These are phyloP conservation scores for Juglanconis sp. DNA, from an alignment of 2,329 filamentous ascomycete genomes.

Conservation along the genomic window DNA sequence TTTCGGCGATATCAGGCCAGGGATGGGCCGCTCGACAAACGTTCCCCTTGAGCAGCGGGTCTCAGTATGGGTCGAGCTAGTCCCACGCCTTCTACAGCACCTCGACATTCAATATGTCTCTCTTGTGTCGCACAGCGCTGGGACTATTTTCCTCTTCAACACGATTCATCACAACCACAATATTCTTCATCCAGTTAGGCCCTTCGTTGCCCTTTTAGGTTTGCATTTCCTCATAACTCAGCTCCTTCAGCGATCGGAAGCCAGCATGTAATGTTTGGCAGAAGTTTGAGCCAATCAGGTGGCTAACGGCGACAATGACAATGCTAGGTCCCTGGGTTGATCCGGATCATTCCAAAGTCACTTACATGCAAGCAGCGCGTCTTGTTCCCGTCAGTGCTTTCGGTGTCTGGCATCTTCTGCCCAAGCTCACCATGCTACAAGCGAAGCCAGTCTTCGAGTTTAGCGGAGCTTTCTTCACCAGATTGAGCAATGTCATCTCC, in stretches of 20 bases:
- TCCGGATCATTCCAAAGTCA: constrained; percentile 1
- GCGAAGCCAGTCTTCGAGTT: background rate
- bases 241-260: background rate
- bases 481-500: background rate
- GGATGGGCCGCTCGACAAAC: constrained; percentile 11
- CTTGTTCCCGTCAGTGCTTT: constrained; percentile 1
- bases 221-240: background rate
- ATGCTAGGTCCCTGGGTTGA: constrained; percentile 9
- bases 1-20: constrained; percentile 16
- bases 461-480: background rate
- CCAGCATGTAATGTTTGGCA: background rate
- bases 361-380: constrained; percentile 1
- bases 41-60: constrained; percentile 8
- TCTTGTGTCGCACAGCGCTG: constrained; percentile 11
- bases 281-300: background rate
- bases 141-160: constrained; percentile 13
- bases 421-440: background rate
- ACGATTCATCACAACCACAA: constrained; percentile 7
- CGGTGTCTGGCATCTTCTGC: constrained; percentile 3
- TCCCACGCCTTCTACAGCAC: constrained; percentile 8
- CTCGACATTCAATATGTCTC: constrained; percentile 8
- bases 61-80: constrained; percentile 19
- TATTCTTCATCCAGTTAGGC: constrained; percentile 7
- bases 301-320: background rate
- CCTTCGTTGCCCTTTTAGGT: constrained; percentile 19